Evolutionary conservation across 2,329 filamentous ascomycete genomes (phyloP).

Genomic region (Alternaria infectoria): DNA sequence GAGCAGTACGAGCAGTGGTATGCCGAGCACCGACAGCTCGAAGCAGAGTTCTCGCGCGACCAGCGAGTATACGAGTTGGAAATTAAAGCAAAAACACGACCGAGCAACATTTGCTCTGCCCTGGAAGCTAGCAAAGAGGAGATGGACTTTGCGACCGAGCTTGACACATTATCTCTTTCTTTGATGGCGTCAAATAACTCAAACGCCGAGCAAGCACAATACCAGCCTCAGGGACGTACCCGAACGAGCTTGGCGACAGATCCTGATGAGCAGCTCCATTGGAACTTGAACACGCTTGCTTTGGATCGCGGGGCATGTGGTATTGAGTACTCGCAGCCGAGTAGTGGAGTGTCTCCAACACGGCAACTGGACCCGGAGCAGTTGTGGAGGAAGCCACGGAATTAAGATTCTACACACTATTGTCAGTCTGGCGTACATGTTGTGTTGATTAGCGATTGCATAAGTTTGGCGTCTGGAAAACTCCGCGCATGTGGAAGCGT

Average conservation of each 20-base stretch:
- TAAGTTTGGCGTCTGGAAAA: slow-evolving; percentile 4
- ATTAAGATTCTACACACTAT: too few relatives aligned
- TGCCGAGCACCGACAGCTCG: slow-evolving; percentile 35
- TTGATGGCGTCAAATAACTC: slow-evolving; percentile 32
- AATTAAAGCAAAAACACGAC: slow-evolving; percentile 29
- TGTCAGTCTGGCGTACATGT: neutral
- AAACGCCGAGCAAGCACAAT: slow-evolving; percentile 1
- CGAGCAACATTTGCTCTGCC: slow-evolving; percentile 40
- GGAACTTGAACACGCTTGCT: slow-evolving; percentile 40
- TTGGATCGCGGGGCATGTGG: slow-evolving; percentile 43
- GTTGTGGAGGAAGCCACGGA: slow-evolving; percentile 34
- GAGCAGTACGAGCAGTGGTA: slow-evolving; percentile 44
- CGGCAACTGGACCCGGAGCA: slow-evolving; percentile 28
- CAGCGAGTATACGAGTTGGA: slow-evolving; percentile 34
- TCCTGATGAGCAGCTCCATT: slow-evolving; percentile 45
- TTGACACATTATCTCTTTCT: slow-evolving; percentile 41
- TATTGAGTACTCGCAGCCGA: slow-evolving; percentile 33
- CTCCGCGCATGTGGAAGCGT: neutral
- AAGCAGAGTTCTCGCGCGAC: slow-evolving; percentile 35
- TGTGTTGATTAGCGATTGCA: slow-evolving; percentile 19
- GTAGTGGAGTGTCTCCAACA: slow-evolving; percentile 12
- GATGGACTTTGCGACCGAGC: slow-evolving; percentile 35
- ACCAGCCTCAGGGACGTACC: slow-evolving; percentile 19
- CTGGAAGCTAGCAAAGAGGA: slow-evolving; percentile 41
- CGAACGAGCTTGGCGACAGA: slow-evolving; percentile 39